Percentiles rank a stretch among this genome's conserved stretches.
These are phyloP conservation scores for Trifolium subterraneum DNA, from an alignment of 306 rosid genomes.

Conservation along the genomic window DNA sequence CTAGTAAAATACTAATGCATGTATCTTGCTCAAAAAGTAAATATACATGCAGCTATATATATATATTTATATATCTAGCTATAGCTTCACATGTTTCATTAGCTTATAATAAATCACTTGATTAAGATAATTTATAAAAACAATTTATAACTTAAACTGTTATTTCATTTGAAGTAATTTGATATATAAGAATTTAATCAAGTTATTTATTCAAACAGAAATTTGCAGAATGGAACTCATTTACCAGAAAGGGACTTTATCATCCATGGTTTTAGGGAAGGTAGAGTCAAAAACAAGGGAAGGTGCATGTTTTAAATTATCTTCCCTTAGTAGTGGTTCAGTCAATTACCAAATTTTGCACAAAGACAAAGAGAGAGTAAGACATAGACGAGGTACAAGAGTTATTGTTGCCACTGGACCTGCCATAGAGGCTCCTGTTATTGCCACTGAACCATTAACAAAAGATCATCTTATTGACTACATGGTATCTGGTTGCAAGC, in stretches of 20 bases:
- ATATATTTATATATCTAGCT: no score
- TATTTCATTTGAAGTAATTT: no score
- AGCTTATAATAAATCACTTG: no score
- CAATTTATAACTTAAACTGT: no score
- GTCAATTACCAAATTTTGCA: neutral
- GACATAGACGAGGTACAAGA: slow-evolving; percentile 14
- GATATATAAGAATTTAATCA: no score
- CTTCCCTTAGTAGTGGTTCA: neutral
- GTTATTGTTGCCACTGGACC: slow-evolving; percentile 47
- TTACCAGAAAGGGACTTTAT: slow-evolving; percentile 12
- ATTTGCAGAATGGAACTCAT: slow-evolving; percentile 27
- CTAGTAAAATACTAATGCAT: neutral
- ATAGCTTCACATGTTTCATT: no score
- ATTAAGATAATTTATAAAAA: no score
- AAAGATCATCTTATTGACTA: neutral
- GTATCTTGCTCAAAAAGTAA: neutral
- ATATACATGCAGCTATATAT: no score
- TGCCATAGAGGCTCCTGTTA: slow-evolving; percentile 35
- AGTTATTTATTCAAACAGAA: neutral
- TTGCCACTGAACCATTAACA: neutral
- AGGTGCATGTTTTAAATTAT: slow-evolving; percentile 6
- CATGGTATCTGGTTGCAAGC: neutral
- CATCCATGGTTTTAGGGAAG: slow-evolving; percentile 31
- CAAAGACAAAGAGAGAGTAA: neutral
- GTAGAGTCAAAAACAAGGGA: slow-evolving; percentile 13